Evolutionary conservation across 306 rosid genomes (phyloP).

Genomic region (Oemleria cerasiformis): DNA sequence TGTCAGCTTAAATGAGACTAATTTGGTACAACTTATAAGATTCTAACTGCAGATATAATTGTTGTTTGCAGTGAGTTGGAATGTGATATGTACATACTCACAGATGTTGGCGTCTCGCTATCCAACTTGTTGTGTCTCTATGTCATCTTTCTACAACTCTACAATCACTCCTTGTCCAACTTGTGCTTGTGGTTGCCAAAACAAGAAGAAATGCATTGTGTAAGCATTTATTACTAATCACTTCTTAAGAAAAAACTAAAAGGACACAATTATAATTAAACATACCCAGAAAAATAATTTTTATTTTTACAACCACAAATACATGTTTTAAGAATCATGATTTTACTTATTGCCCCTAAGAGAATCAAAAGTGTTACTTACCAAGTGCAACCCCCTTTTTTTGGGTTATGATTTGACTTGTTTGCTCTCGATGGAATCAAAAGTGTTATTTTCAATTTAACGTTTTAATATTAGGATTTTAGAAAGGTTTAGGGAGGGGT

Average conservation of each 20-base stretch:
- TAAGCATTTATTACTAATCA: slow-evolving; percentile 28
- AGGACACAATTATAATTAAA: too few relatives aligned
- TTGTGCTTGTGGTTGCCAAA: slow-evolving; percentile 92
- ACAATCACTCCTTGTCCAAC: slow-evolving; percentile 71
- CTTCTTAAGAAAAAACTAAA: too few relatives aligned
- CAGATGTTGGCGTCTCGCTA: slow-evolving; percentile 81
- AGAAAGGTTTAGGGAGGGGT: too few relatives aligned
- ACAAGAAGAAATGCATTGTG: slow-evolving; percentile 62
- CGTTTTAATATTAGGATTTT: too few relatives aligned
- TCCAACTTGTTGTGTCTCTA: slow-evolving; percentile 92
- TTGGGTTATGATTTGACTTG: too few relatives aligned
- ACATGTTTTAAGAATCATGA: too few relatives aligned
- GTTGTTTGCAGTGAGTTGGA: slow-evolving; percentile 80
- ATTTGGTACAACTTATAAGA: neutral
- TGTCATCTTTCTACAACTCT: slow-evolving; percentile 82
- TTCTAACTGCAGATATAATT: neutral
- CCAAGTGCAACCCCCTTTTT: too few relatives aligned
- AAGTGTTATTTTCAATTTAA: too few relatives aligned
- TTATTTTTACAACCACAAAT: too few relatives aligned
- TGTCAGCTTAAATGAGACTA: neutral
- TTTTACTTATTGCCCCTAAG: too few relatives aligned
- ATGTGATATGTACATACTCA: slow-evolving; percentile 88
- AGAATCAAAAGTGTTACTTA: too few relatives aligned
- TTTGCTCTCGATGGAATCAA: too few relatives aligned
- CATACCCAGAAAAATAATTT: slow-evolving; percentile 1